These are phyloP conservation scores for Gaertneriomyces semiglobifer DNA, from an alignment of 192 early-diverging fungal genomes.

Conservation along the genomic window DNA sequence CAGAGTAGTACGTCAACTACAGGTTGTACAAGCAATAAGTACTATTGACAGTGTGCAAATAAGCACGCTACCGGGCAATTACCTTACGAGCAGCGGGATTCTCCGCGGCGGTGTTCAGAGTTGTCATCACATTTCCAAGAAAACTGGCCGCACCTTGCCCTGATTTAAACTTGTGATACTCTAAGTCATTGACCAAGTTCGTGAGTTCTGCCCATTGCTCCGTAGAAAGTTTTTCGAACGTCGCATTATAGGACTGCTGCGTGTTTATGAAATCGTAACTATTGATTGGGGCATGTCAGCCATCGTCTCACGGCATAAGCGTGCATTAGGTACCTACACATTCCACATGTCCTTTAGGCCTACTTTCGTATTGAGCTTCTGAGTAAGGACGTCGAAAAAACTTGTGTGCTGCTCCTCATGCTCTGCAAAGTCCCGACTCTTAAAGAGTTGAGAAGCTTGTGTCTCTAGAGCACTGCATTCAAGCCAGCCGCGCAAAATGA, in stretches of 20 bases:
- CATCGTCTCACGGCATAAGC: background rate
- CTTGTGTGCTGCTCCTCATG: too few species aligned
- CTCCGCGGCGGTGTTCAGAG: constrained; percentile 4
- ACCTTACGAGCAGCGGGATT: background rate
- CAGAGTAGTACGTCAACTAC: constrained; percentile 26
- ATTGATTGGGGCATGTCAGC: background rate
- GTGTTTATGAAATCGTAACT: constrained; percentile 29
- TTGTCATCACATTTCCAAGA: constrained; percentile 7
- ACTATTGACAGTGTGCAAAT: too few species aligned
- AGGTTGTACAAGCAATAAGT: background rate
- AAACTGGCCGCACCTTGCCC: constrained; percentile 14
- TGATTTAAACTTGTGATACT: constrained; percentile 18
- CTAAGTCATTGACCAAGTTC: constrained; percentile 13
- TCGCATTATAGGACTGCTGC: constrained; percentile 28
- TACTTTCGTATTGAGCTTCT: background rate
- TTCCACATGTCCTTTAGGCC: constrained; percentile 30
- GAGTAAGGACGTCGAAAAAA: too few species aligned
- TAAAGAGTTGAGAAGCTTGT: background rate
- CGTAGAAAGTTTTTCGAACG: constrained; percentile 12
- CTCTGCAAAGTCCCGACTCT: too few species aligned
- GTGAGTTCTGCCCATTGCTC: constrained; percentile 19
- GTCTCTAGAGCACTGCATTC: constrained; percentile 21
- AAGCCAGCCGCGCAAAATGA: constrained; percentile 25
- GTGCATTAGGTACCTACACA: background rate
- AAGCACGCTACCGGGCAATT: too few species aligned